Evolutionary conservation across 169 alveolate genomes (phyloP), one percentile per base, ranked within the genome.

Genomic region (Plasmodium adleri): DNA sequence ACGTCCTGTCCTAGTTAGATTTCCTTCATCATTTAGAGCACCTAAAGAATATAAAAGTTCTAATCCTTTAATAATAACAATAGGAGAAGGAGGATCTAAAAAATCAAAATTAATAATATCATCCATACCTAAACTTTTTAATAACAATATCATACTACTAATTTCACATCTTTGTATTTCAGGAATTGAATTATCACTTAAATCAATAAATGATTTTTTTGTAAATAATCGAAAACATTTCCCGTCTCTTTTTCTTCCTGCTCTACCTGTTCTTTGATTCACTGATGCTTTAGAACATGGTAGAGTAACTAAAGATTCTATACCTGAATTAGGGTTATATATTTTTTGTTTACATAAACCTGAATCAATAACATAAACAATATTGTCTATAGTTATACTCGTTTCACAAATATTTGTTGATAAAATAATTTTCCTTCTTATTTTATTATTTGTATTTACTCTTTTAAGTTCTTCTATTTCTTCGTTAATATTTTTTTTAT

Each of bases 381-480:
- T 98, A 83, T 99, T 98, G 90, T 99, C 99, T 58, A 99, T 98
- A 15, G 99, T 99, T 60, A 99, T 96, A 88, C 99, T 97, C 1
- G 99, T 99, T 95, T 99, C 99, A 20, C 99, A 99, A 49, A 99
- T 98, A 94, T 98, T 98, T 15, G 99, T 99, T 50, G 99, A 99
- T 24, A 98, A 87, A 15, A 98, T 98, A 50, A 98, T 99, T 95
- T 98, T 99, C 89, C 99, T 92, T 28, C 98, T 96, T 39, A 97
- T 97, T 63, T 88, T 93, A 8, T 99, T 98, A 56, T 56, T 15
- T 6, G 98, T 97, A 20, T 90, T 17, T 63, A n/a, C 20, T 39
- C 49, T 63, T 32, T 32, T 32, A 32, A 32, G 45, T 32, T 32
- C 45, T 32, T 32, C 45, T 2, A 52, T 47, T 28, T 74, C 50